Base-by-base conservation (phyloP, 139 green algal genomes). In the Chlamydomonas eustigma region DNA sequence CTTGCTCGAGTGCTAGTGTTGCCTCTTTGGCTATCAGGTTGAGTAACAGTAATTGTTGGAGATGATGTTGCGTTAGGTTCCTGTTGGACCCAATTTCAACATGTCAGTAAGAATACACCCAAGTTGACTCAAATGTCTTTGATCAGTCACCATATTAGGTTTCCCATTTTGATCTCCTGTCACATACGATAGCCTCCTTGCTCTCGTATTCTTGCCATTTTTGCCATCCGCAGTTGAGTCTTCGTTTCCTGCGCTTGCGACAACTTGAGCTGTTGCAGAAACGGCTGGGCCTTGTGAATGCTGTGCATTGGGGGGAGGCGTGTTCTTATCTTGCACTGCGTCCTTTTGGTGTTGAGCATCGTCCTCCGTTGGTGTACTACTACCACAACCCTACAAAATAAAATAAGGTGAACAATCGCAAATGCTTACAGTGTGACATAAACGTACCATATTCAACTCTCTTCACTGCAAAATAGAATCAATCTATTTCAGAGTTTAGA, bases 1-100 rank as follows among this genome's bases (percentile, higher is more conserved):
- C 83, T 75, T 2, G 76, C 83, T 3, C 83, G 74, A 1, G 77
- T 83, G 18, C 34, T 3, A 4, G 65, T 24, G 4, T 8, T 39
- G 18, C 32, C n/a, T 3, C 33, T 50, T 5, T 18, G 32, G 3
- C 28, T 4, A 4, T 8, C 65, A 28, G 24, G 33, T 44, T 32
- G 33, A 38, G 18, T 25, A 6, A 30, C 12, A 25, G 3, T 39
- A 4, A 34, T n/a, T 22, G 34, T 8, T 39, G 65, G 65, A 8
- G 34, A 25, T 34, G 65, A 3, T 39, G 18, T 8, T 73, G 18
- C 65, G 32, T 73, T 31, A 32, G n/a, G 65, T 4, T 22, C 52
- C 8, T 31, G 12, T 28, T 25, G 52, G 52, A 8, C 8, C 12
- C 32, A 22, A 31, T 8, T n/a, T n/a, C n/a, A n/a, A n/a, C n/a